Evolutionary conservation across 2,329 filamentous ascomycete genomes (phyloP).

Genomic region (Neofusicoccum parvum): DNA sequence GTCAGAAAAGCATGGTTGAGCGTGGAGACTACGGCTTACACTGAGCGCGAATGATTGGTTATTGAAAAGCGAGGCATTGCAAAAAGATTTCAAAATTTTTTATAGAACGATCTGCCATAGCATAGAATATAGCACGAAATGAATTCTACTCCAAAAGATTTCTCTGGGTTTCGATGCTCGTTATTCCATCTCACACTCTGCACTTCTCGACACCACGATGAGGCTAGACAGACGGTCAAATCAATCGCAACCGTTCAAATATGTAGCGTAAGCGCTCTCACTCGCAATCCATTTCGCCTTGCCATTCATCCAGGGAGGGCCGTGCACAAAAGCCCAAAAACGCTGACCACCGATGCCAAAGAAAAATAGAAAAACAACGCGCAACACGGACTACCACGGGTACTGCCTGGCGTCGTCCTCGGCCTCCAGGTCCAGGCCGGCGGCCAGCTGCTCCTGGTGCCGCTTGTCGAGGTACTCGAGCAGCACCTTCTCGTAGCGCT

Average conservation of each 20-base stretch:
- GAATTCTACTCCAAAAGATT: background rate
- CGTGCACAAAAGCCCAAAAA: background rate
- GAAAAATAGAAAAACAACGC: background rate
- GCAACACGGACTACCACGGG: constrained; percentile 52
- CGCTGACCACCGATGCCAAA: background rate
- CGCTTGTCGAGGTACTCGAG: constrained; percentile 75
- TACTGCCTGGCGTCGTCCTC: constrained; percentile 65
- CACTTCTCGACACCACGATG: too few relatives aligned
- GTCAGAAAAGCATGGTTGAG: constrained; percentile 47
- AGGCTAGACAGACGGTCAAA: too few relatives aligned
- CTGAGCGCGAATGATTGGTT: background rate
- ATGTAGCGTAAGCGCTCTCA: too few relatives aligned
- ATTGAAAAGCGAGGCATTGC: background rate
- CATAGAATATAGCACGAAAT: background rate
- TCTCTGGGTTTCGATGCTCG: too few relatives aligned
- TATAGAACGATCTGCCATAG: background rate
- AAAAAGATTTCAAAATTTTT: background rate
- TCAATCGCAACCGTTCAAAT: too few relatives aligned
- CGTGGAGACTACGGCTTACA: constrained; percentile 26
- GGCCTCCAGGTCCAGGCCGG: constrained; percentile 63
- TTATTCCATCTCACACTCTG: too few relatives aligned
- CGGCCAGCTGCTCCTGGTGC: constrained; percentile 72
- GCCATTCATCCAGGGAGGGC: too few relatives aligned
- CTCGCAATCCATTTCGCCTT: too few relatives aligned
- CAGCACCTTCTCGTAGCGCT: constrained; percentile 72